A percentile compares a stretch with the other conserved stretches of the same genome.
These are phyloP conservation scores for Amanita molliuscula DNA, from an alignment of 768 basidiomycete genomes.

Conservation along the genomic window DNA sequence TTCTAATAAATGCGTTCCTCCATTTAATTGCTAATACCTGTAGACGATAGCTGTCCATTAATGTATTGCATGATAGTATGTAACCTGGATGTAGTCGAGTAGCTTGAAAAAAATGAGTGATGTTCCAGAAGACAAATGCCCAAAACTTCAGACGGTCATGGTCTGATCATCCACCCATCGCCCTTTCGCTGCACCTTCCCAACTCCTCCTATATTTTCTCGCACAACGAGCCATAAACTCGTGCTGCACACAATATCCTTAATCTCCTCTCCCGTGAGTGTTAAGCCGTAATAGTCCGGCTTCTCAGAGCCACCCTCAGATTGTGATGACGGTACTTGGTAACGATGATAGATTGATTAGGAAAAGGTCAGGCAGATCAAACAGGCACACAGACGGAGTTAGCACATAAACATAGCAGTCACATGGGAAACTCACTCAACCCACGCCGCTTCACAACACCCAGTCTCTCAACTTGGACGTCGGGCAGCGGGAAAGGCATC, in stretches of 20 bases:
- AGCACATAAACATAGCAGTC: conserved; percentile 7
- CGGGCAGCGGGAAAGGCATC: conserved; percentile 81
- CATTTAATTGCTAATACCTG: not conserved
- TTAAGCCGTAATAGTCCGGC: conserved; percentile 32
- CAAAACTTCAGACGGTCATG: conserved; percentile 19
- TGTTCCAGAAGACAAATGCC: not conserved
- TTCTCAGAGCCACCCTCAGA: conserved; percentile 5
- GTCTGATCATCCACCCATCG: conserved; percentile 68
- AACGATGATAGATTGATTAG: not conserved
- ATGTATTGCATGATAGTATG: no score
- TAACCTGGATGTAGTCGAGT: not conserved
- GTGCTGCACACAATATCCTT: conserved; percentile 88
- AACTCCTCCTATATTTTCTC: conserved; percentile 88
- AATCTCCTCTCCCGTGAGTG: conserved; percentile 83
- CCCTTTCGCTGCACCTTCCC: conserved; percentile 72
- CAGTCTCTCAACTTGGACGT: conserved; percentile 63
- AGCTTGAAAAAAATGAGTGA: not conserved
- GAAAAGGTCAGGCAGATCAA: conserved; percentile 4
- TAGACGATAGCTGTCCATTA: no score
- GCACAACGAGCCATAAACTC: conserved; percentile 82
- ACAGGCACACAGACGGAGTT: not conserved
- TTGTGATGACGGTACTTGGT: conserved; percentile 4
- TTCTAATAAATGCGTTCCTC: not conserved
- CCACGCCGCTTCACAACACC: conserved; percentile 37
- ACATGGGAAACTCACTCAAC: conserved; percentile 19